These are phyloP conservation scores for Botrytis deweyae DNA, from an alignment of 2,329 filamentous ascomycete genomes.

Conservation along the genomic window DNA sequence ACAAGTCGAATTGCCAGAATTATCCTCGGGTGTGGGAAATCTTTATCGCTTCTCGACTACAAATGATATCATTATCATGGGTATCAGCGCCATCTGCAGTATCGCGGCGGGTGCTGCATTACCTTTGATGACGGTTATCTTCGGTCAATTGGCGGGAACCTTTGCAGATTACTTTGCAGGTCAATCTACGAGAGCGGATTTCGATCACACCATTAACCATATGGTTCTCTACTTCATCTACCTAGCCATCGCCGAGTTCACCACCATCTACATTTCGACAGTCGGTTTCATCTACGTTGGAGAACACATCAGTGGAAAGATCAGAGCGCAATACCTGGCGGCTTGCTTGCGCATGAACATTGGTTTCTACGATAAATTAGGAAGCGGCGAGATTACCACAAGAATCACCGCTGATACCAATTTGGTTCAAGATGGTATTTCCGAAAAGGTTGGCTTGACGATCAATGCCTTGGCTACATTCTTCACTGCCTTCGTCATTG, in stretches of 20 bases:
- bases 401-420: slow-evolving; percentile 94
- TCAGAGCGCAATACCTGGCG: slow-evolving; percentile 78
- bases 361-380: slow-evolving; percentile 89
- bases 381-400: slow-evolving; percentile 89
- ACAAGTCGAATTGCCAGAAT: slow-evolving; percentile 65
- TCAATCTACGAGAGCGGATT: slow-evolving; percentile 50
- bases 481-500: slow-evolving; percentile 83
- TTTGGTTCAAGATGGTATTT: slow-evolving; percentile 88
- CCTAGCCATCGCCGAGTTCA: slow-evolving; percentile 76
- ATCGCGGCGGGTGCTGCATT: slow-evolving; percentile 60
- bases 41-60: slow-evolving; percentile 55
- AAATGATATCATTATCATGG: slow-evolving; percentile 52
- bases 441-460: slow-evolving; percentile 81
- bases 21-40: slow-evolving; percentile 64
- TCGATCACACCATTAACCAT: slow-evolving; percentile 57
- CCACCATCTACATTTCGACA: slow-evolving; percentile 75
- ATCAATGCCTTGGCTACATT: slow-evolving; percentile 78
- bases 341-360: slow-evolving; percentile 87
- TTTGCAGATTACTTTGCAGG: slow-evolving; percentile 62
- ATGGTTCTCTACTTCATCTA: slow-evolving; percentile 84
- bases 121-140: slow-evolving; percentile 61
- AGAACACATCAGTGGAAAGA: slow-evolving; percentile 75
- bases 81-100: slow-evolving; percentile 51
- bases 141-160: slow-evolving; percentile 70
- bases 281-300: slow-evolving; percentile 88